Evolutionary conservation across 2,329 filamentous ascomycete genomes (phyloP).

Genomic region (Aspergillus latus): DNA sequence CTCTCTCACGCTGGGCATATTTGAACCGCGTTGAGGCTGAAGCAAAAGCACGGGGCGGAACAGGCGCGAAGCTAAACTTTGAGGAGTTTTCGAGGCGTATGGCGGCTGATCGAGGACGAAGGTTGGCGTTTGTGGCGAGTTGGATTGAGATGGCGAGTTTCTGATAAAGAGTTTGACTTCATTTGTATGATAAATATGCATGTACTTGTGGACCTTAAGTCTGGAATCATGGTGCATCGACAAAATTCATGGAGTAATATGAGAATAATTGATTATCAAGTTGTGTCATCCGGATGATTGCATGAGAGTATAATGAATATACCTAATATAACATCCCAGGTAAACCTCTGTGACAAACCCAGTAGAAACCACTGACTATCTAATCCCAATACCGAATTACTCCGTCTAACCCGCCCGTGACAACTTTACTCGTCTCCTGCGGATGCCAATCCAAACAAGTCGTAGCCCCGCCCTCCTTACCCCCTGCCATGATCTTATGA

Average conservation of each 20-base stretch:
- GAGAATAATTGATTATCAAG: neutral
- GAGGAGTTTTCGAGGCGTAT: conserved; percentile 78
- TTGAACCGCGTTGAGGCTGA: conserved; percentile 68
- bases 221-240: neutral
- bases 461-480: conserved; percentile 69
- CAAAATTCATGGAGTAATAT: neutral
- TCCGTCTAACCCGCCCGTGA: conserved; percentile 85
- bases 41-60: conserved; percentile 70
- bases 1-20: conserved; percentile 47
- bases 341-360: neutral
- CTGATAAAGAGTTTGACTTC: conserved; percentile 28
- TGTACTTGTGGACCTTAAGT: neutral
- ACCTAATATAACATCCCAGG: neutral
- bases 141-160: conserved; percentile 81
- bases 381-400: conserved; percentile 93
- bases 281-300: neutral
- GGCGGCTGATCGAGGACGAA: conserved; percentile 64
- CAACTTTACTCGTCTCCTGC: conserved; percentile 94
- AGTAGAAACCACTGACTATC: conserved; percentile 12
- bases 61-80: conserved; percentile 69
- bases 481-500: conserved; percentile 80
- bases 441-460: conserved; percentile 94
- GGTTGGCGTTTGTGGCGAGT: conserved; percentile 77
- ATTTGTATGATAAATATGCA: neutral
- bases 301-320: neutral